These are phyloP conservation scores for Saccharomyces uvarum DNA, from an alignment of 1,139 yeast species.

Conservation along the genomic window DNA sequence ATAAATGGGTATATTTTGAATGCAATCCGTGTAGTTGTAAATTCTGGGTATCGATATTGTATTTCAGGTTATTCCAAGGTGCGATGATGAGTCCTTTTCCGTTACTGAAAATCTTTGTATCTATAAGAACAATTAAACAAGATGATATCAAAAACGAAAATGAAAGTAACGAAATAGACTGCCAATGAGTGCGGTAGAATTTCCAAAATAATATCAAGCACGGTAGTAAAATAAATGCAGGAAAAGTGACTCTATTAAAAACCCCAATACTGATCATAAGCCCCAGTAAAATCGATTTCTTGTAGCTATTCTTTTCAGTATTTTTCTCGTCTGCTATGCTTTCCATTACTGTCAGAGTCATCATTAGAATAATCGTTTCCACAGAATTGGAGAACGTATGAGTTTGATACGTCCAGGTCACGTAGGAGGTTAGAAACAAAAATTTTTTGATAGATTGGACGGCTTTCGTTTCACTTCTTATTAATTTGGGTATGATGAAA, in stretches of 20 bases:
- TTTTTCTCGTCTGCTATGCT: conserved; percentile 8
- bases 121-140: conserved; percentile 41
- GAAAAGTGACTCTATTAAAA: conserved; percentile 80
- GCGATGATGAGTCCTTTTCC: conserved; percentile 42
- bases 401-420: conserved; percentile 72
- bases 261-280: conserved; percentile 53
- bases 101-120: conserved; percentile 38
- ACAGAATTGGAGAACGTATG: conserved; percentile 84
- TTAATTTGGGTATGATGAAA: conserved; percentile 16
- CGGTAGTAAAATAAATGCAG: conserved; percentile 67
- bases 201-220: conserved; percentile 36
- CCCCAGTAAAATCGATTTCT: conserved; percentile 41
- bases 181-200: conserved; percentile 23
- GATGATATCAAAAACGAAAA: conserved; percentile 36
- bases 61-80: conserved; percentile 68
- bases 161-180: conserved; percentile 27
- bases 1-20: conserved; percentile 62
- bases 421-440: conserved; percentile 67
- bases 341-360: conserved; percentile 40
- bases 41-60: conserved; percentile 56
- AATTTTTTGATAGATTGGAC: conserved; percentile 46
- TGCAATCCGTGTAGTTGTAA: conserved; percentile 78
- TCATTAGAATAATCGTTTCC: conserved; percentile 64
- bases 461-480: background rate
- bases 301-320: conserved; percentile 3